These are phyloP conservation scores for Penicillium alfredii DNA, from an alignment of 495 filamentous ascomycete species.

Conservation along the genomic window DNA sequence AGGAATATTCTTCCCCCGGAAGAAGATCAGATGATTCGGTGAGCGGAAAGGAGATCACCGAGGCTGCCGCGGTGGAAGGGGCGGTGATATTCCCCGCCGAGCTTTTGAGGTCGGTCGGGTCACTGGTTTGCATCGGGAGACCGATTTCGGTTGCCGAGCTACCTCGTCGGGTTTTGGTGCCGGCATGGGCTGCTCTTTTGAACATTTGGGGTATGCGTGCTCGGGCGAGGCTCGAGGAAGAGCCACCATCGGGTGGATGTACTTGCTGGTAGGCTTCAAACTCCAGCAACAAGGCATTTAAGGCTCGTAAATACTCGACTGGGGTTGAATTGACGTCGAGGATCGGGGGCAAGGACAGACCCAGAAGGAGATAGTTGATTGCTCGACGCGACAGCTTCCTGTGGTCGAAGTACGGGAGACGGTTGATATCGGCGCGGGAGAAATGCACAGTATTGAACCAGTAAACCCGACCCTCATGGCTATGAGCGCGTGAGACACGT, in stretches of 20 bases:
- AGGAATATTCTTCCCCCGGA: conserved; percentile 74
- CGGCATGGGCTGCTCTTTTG: conserved; percentile 58
- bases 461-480: conserved; percentile 88
- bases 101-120: conserved; percentile 46
- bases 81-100: conserved; percentile 36
- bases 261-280: conserved; percentile 89
- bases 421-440: conserved; percentile 70
- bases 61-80: conserved; percentile 33
- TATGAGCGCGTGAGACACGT: conserved; percentile 23
- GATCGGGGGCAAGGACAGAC: conserved; percentile 81
- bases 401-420: conserved; percentile 77
- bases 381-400: conserved; percentile 78
- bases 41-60: conserved; percentile 41
- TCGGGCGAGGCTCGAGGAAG: conserved; percentile 64
- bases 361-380: conserved; percentile 88
- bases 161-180: conserved; percentile 63
- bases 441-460: conserved; percentile 98
- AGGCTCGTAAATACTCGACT: conserved; percentile 76
- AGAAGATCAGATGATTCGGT: conserved; percentile 51
- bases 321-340: conserved; percentile 77
- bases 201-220: conserved; percentile 86
- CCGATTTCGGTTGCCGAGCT: conserved; percentile 64
- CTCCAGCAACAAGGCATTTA: conserved; percentile 81
- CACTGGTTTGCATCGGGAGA: conserved; percentile 51
- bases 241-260: conserved; percentile 68